Conservation (phyloP, 805 yeast genomes). For the Hanseniaspora jakobsenii region DNA sequence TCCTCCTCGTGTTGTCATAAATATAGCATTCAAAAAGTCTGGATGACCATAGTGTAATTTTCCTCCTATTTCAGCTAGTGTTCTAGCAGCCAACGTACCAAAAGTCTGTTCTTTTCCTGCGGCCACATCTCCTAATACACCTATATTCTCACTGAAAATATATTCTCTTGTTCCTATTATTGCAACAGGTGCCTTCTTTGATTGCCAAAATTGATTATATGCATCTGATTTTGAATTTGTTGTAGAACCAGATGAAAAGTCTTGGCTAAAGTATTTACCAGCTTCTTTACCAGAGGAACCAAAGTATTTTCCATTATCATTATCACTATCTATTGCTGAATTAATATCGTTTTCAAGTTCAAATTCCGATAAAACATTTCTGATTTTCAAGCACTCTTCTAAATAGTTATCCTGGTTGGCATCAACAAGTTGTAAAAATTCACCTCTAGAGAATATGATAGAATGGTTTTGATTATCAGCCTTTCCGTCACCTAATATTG, state of each 20-base stretch:
- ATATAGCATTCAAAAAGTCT: slow-evolving; percentile 61
- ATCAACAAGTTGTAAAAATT: slow-evolving; percentile 67
- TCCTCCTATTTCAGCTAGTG: slow-evolving; percentile 71
- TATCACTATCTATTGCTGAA: background rate
- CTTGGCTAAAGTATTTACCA: background rate
- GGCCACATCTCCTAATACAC: slow-evolving; percentile 73
- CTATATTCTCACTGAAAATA: slow-evolving; percentile 70
- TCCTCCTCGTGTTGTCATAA: slow-evolving; percentile 78
- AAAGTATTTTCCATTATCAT: background rate
- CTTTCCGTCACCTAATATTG: slow-evolving; percentile 75
- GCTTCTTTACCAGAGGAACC: background rate
- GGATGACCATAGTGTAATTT: slow-evolving; percentile 83
- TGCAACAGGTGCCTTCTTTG: slow-evolving; percentile 49
- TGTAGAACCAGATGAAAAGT: background rate
- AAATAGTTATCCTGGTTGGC: slow-evolving; percentile 76
- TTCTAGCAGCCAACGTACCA: slow-evolving; percentile 73
- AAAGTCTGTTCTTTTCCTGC: slow-evolving; percentile 84
- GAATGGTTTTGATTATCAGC: slow-evolving; percentile 76
- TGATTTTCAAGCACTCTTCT: slow-evolving; percentile 66
- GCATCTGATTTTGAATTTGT: slow-evolving; percentile 22
- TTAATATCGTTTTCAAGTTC: slow-evolving; percentile 35
- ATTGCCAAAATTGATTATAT: slow-evolving; percentile 17
- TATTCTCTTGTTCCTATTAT: slow-evolving; percentile 77
- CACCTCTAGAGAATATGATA: slow-evolving; percentile 64
- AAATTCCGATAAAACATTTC: slow-evolving; percentile 64